Evolutionary conservation across 768 basidiomycete genomes (phyloP).

Genomic region (Leccinum sublutescens): DNA sequence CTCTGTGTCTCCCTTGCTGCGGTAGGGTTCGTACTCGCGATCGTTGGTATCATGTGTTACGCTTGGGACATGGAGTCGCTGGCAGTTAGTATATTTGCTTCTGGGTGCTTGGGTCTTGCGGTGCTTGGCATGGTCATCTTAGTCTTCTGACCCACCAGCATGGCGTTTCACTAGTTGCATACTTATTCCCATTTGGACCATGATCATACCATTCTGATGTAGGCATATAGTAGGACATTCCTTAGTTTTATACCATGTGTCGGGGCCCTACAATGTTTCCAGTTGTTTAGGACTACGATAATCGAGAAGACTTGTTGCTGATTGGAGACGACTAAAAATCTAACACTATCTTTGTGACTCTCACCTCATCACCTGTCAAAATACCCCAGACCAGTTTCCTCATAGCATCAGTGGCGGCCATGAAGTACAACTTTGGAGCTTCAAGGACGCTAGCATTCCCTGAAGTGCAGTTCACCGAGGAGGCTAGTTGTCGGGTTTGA

Average conservation of each 20-base stretch:
- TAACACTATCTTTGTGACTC: neutral
- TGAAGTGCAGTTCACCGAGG: too few relatives aligned
- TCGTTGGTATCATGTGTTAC: constrained; percentile 50
- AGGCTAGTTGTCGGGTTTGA: neutral
- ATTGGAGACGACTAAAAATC: neutral
- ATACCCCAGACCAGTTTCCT: neutral
- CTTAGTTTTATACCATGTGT: neutral
- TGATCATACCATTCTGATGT: neutral
- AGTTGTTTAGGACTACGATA: neutral
- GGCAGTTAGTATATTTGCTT: constrained; percentile 46
- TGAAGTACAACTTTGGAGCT: neutral
- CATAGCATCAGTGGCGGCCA: neutral
- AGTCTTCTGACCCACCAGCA: constrained; percentile 6
- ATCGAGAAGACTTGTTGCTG: neutral
- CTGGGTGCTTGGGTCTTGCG: constrained; percentile 38
- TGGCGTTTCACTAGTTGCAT: neutral
- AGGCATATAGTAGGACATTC: neutral
- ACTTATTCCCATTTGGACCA: neutral
- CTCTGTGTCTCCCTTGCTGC: constrained; percentile 48
- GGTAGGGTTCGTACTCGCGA: constrained; percentile 49
- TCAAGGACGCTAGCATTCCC: neutral
- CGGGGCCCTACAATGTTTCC: neutral
- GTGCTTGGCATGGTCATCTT: constrained; percentile 23
- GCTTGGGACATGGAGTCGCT: constrained; percentile 48
- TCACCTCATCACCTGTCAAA: neutral